Conservation (phyloP, 2,329 filamentous ascomycete genomes). For the Sclerotiophoma versabilis region DNA sequence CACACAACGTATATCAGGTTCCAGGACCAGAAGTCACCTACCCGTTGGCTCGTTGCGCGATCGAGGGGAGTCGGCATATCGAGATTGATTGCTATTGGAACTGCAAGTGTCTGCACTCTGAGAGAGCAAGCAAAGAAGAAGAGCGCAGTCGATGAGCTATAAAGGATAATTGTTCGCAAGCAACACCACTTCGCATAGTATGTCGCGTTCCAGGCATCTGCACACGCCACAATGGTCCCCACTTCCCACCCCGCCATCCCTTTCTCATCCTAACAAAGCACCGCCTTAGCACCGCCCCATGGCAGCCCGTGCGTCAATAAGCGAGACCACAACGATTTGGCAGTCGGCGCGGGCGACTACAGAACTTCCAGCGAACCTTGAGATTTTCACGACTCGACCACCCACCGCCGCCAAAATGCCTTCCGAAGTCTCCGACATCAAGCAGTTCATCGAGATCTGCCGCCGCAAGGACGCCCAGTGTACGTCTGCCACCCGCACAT, state of each 20-base stretch:
- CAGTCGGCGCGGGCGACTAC: conserved; percentile 8
- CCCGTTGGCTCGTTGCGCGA: conserved; percentile 55
- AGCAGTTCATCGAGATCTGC: conserved; percentile 99
- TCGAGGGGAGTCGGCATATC: conserved; percentile 60
- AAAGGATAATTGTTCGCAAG: conserved; percentile 6
- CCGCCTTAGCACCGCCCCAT: conserved; percentile 31
- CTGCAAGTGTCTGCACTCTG: background rate
- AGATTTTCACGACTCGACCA: conserved; percentile 36
- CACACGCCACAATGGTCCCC: conserved; percentile 36
- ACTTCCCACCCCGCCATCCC: conserved; percentile 27
- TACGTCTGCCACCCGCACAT: conserved; percentile 63
- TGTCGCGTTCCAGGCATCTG: conserved; percentile 1
- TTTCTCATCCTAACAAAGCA: conserved; percentile 19
- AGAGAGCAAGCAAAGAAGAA: background rate
- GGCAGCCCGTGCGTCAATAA: conserved; percentile 40
- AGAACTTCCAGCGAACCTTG: conserved; percentile 22
- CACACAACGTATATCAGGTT: conserved; percentile 33
- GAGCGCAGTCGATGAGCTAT: background rate
- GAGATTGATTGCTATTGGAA: background rate
- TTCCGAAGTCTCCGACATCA: conserved; percentile 97
- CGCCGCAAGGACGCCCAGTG: conserved; percentile 99
- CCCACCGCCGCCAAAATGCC: conserved; percentile 79
- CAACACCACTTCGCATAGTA: conserved; percentile 1
- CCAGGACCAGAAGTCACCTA: conserved; percentile 38
- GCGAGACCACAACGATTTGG: conserved; percentile 47